These are phyloP conservation scores for Persicaria maculosa DNA, from an alignment of 148 eudicot genomes.

Conservation along the genomic window DNA sequence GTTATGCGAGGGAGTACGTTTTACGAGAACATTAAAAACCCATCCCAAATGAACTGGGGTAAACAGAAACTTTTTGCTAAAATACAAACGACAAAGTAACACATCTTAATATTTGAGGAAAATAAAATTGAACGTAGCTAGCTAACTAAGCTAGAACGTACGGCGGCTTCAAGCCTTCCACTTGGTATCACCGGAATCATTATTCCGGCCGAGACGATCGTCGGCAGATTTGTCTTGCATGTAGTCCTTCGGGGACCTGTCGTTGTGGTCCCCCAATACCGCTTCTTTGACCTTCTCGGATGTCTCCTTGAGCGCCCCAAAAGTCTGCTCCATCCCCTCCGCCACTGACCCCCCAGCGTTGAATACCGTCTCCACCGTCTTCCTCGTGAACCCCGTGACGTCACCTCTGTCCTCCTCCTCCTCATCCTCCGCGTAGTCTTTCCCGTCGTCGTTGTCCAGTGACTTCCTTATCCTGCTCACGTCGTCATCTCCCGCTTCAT, in stretches of 20 bases:
- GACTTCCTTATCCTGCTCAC: neutral
- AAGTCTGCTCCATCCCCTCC: constrained; percentile 10
- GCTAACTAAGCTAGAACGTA: too few species aligned
- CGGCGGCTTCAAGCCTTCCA: neutral
- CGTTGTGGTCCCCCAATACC: neutral
- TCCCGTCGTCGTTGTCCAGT: constrained; percentile 9
- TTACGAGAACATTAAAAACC: too few species aligned
- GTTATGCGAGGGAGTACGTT: too few species aligned
- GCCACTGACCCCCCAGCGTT: neutral
- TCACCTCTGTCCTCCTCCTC: neutral
- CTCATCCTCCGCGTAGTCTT: neutral
- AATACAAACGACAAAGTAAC: too few species aligned
- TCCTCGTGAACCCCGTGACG: neutral
- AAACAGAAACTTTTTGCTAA: too few species aligned
- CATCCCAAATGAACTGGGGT: too few species aligned
- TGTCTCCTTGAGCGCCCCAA: neutral
- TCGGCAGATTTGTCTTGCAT: neutral
- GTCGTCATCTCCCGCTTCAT: neutral
- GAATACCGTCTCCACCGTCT: constrained; percentile 1
- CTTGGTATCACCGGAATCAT: neutral
- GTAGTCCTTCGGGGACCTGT: neutral
- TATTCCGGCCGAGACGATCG: neutral
- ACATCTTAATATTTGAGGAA: too few species aligned
- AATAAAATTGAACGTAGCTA: too few species aligned
- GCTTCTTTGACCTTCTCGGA: constrained; percentile 3